Conservation (phyloP, 257 asterid genomes). For the Verbascum thapsus region DNA sequence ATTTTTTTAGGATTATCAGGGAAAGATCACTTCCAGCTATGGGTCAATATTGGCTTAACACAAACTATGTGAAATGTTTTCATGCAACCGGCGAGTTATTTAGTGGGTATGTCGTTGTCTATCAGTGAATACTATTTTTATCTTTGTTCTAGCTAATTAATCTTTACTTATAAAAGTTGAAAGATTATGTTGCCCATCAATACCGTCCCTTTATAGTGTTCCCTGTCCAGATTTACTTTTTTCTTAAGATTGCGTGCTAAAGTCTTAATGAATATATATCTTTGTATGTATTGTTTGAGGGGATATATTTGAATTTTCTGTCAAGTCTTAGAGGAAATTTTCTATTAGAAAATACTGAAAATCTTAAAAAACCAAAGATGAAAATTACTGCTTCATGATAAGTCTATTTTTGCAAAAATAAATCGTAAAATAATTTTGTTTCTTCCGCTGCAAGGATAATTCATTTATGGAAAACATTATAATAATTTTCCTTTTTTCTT, state of each 20-base stretch:
- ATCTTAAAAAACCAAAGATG: no score
- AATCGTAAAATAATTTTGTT: no score
- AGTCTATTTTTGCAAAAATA: no score
- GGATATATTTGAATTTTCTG: neutral
- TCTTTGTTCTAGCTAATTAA: neutral
- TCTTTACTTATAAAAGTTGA: conserved; percentile 1
- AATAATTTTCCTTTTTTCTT: no score
- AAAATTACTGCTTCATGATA: no score
- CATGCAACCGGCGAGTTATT: conserved; percentile 82
- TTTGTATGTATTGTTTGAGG: neutral
- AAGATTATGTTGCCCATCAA: conserved; percentile 9
- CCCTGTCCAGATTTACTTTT: conserved; percentile 11
- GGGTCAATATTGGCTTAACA: conserved; percentile 90
- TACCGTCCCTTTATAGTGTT: neutral
- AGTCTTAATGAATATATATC: neutral
- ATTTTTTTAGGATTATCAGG: conserved; percentile 63
- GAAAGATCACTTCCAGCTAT: conserved; percentile 75
- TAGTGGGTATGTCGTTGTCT: conserved; percentile 79
- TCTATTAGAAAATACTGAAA: neutral
- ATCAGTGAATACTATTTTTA: conserved; percentile 9
- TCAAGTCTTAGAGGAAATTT: neutral
- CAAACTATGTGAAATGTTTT: conserved; percentile 90
- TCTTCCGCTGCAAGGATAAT: no score
- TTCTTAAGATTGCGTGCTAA: no score
- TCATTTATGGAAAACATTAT: no score